Conservation (phyloP, 139 green algal genomes). For the Dunaliella primolecta region DNA sequence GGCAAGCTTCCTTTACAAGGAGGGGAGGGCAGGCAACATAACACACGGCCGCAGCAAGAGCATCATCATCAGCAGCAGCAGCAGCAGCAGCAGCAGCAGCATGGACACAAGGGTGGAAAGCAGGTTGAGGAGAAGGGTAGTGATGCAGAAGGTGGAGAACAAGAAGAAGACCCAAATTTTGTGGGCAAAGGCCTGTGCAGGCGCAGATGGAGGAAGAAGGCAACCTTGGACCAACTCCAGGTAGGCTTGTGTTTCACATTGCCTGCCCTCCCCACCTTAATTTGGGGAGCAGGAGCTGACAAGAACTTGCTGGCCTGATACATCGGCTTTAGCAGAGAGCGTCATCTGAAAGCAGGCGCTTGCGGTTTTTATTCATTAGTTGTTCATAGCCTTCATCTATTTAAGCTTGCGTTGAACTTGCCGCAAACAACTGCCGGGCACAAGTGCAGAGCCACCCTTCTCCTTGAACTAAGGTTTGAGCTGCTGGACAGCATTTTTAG, state of each 20-base stretch:
- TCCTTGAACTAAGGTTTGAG: no score
- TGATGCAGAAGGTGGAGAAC: background rate
- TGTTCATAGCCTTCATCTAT: no score
- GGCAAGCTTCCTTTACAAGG: background rate
- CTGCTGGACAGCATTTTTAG: no score
- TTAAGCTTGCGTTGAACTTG: no score
- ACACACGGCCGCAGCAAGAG: background rate
- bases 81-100: background rate
- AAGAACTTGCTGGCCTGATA: no score
- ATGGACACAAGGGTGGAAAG: background rate
- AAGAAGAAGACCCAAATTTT: background rate
- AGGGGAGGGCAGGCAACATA: background rate
- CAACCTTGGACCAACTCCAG: background rate
- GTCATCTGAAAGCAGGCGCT: no score
- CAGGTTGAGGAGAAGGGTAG: background rate
- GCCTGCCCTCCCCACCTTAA: no score
- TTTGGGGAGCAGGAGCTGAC: no score
- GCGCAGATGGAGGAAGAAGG: background rate
- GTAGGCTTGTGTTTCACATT: background rate
- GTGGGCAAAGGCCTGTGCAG: background rate
- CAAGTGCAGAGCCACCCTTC: no score
- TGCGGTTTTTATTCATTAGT: no score
- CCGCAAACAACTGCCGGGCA: no score
- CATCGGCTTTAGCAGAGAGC: no score
- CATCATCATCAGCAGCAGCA: slow-evolving; percentile 18